A percentile compares a stretch with the other conserved stretches of the same genome.
Conservation (phyloP, 169 alveolate species). For the Eimeria nieschulzi region DNA sequence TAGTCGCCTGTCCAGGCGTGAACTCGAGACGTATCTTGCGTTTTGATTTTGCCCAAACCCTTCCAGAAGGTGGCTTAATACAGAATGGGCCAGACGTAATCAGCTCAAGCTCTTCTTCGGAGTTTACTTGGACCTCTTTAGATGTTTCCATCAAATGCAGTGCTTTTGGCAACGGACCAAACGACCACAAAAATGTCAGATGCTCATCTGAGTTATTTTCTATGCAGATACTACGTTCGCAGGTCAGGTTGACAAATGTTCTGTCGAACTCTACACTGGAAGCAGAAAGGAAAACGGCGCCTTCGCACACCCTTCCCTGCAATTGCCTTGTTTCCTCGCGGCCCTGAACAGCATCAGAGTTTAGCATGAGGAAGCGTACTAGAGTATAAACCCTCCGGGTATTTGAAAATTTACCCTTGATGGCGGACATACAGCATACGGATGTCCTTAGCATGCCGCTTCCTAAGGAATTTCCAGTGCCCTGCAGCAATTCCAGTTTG, state of each 20-base stretch:
- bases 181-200: conserved; percentile 62
- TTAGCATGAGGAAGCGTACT: too few relatives aligned
- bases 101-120: not conserved
- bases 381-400: too few relatives aligned
- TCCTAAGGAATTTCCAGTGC: too few relatives aligned
- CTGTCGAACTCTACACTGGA: conserved; percentile 49
- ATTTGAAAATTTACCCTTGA: too few relatives aligned
- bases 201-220: conserved; percentile 66
- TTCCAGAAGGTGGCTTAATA: conserved; percentile 49
- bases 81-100: conserved; percentile 33
- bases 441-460: too few relatives aligned
- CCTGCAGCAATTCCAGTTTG: too few relatives aligned
- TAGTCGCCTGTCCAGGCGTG: conserved; percentile 45
- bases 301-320: conserved; percentile 45
- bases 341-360: not conserved
- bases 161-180: not conserved
- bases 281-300: conserved; percentile 59
- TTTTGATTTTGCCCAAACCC: conserved; percentile 55
- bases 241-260: conserved; percentile 51
- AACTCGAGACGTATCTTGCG: conserved; percentile 38
- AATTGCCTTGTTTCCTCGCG: conserved; percentile 33
- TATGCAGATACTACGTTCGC: conserved; percentile 52
- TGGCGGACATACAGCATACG: too few relatives aligned
- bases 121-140: not conserved
- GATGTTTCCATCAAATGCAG: not conserved